These are phyloP conservation scores for Bacterosira constricta DNA, from an alignment of 108 stramenopile genomes.

Conservation along the genomic window DNA sequence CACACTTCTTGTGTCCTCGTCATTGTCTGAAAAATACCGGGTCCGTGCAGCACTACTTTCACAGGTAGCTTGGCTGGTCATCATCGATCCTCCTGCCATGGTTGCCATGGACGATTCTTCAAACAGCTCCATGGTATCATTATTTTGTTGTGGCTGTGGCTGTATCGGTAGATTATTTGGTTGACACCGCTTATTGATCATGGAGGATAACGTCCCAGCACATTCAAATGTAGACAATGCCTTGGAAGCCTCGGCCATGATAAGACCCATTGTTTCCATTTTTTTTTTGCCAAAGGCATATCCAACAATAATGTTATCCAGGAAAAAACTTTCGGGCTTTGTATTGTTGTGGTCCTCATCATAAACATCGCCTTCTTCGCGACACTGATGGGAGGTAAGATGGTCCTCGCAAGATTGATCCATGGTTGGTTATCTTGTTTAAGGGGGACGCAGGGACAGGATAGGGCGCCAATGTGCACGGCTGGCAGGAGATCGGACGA, in stretches of 20 bases:
- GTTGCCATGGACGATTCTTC: constrained; percentile 42
- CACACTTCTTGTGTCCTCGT: constrained; percentile 41
- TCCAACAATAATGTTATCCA: constrained; percentile 72
- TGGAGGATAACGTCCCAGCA: background rate
- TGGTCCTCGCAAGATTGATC: background rate
- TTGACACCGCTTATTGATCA: too few relatives aligned
- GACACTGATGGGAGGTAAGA: background rate
- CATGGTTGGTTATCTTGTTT: background rate
- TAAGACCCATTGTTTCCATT: constrained; percentile 87
- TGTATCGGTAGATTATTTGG: too few relatives aligned
- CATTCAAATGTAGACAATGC: constrained; percentile 44
- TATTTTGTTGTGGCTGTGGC: background rate
- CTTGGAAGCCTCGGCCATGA: constrained; percentile 85
- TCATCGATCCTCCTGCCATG: constrained; percentile 4
- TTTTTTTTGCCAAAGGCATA: constrained; percentile 90
- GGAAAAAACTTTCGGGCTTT: constrained; percentile 11
- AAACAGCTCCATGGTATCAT: background rate
- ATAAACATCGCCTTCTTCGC: background rate
- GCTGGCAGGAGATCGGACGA: background rate
- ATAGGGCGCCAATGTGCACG: background rate
- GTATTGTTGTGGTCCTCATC: background rate
- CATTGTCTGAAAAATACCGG: constrained; percentile 33
- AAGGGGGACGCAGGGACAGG: background rate
- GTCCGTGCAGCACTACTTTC: too few relatives aligned
- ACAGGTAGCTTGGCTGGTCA: too few relatives aligned